Evolutionary conservation across 1,284 basidiomycete genomes (phyloP).

Genomic region (Mycosarcoma mackinlayi): DNA sequence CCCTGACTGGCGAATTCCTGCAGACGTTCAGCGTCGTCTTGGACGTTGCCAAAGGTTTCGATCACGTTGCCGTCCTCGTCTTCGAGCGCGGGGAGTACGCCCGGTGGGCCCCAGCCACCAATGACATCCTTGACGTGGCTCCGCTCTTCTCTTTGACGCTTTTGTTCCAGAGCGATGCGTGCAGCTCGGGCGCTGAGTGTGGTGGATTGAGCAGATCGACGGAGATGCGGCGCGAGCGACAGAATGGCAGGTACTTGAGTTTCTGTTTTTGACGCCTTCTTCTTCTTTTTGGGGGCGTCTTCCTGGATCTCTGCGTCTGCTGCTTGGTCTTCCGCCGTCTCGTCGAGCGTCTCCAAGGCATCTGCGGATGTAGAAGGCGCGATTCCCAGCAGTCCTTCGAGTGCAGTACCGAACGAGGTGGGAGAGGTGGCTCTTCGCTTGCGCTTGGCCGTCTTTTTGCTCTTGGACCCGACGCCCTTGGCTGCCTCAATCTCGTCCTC

Average conservation of each 20-base stretch:
- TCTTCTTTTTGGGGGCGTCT: conserved; percentile 9
- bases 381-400: conserved; percentile 58
- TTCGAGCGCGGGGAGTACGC: conserved; percentile 45
- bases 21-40: conserved; percentile 28
- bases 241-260: conserved; percentile 50
- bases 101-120: conserved; percentile 65
- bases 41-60: conserved; percentile 13
- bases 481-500: conserved; percentile 60
- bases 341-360: conserved; percentile 16
- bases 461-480: conserved; percentile 46
- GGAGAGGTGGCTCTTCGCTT: conserved; percentile 64
- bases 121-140: conserved; percentile 65
- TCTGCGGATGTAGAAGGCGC: conserved; percentile 24
- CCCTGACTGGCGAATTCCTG: conserved; percentile 53
- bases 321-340: conserved; percentile 9
- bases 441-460: conserved; percentile 63
- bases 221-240: conserved; percentile 64
- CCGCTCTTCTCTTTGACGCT: conserved; percentile 58
- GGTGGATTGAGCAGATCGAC: conserved; percentile 55
- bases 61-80: conserved; percentile 49
- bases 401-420: conserved; percentile 59
- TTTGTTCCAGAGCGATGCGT: conserved; percentile 59
- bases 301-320: conserved; percentile 11
- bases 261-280: conserved; percentile 15
- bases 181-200: conserved; percentile 61